Evolutionary conservation across 139 green algal species (phyloP).

Genomic region (Diplosphaera chodatii): DNA sequence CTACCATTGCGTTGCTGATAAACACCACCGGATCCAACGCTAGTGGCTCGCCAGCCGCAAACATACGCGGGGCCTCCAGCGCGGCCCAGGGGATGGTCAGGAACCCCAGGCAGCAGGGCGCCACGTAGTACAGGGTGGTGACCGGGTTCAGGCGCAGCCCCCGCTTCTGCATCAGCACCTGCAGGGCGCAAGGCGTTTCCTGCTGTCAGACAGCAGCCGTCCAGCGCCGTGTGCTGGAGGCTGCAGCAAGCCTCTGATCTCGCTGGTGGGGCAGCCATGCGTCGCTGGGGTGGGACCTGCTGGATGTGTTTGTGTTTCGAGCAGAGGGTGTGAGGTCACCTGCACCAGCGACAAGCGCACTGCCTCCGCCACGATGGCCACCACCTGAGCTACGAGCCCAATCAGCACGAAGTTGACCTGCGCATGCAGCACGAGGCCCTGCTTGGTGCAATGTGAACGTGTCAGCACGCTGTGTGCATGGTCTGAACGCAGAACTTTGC

Average conservation of each 20-base stretch:
- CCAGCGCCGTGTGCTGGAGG: no score
- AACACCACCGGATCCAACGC: constrained; percentile 67
- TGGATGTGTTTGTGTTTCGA: no score
- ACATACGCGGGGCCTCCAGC: constrained; percentile 17
- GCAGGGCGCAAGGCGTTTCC: no score
- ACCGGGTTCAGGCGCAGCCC: constrained; percentile 83
- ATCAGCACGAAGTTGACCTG: constrained; percentile 74
- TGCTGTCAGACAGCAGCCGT: not conserved
- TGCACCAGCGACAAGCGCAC: constrained; percentile 77
- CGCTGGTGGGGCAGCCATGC: no score
- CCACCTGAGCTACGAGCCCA: constrained; percentile 87
- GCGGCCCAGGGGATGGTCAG: constrained; percentile 24
- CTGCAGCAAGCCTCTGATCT: no score
- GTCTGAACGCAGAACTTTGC: no score
- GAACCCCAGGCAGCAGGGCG: constrained; percentile 34
- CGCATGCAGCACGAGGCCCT: constrained; percentile 8
- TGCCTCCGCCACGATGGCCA: constrained; percentile 60
- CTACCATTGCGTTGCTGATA: constrained; percentile 77
- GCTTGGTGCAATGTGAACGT: not conserved
- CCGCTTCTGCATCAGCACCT: constrained; percentile 79
- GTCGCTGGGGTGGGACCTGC: no score
- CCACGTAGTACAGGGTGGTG: constrained; percentile 81
- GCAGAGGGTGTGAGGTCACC: no score
- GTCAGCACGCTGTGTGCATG: no score
- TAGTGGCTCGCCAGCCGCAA: constrained; percentile 28